phyloP scores from a whole-genome alignment of 192 early-diverging fungal species.

The Podila epigama region DNA sequence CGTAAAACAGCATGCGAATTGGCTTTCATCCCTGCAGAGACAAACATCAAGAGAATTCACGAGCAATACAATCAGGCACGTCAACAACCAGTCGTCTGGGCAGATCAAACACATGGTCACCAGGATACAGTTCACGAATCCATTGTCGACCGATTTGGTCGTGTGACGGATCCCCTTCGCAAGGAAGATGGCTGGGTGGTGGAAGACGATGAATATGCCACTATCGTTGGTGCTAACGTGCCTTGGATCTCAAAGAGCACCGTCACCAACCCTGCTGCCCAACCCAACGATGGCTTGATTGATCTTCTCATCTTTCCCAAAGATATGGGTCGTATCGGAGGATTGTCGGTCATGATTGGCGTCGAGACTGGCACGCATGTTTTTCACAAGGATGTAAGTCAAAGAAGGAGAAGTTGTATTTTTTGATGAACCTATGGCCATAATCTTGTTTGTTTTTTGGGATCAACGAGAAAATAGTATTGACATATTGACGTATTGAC shows the following conservation, averaged over 20 bases:
- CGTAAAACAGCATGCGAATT: slow-evolving; percentile 50
- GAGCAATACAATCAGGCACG: slow-evolving; percentile 33
- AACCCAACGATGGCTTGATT: slow-evolving; percentile 60
- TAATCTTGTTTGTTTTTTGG: too few species aligned
- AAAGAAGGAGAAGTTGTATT: too few species aligned
- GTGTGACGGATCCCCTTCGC: slow-evolving; percentile 22
- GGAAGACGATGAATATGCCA: slow-evolving; percentile 50
- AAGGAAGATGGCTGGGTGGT: slow-evolving; percentile 54
- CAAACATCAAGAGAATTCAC: slow-evolving; percentile 48
- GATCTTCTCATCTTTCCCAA: slow-evolving; percentile 55
- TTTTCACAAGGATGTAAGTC: slow-evolving; percentile 52
- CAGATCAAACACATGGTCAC: slow-evolving; percentile 33
- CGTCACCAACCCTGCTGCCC: slow-evolving; percentile 55
- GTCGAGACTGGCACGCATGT: slow-evolving; percentile 59
- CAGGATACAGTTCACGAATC: slow-evolving; percentile 12
- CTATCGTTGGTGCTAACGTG: slow-evolving; percentile 56
- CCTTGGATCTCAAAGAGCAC: slow-evolving; percentile 57
- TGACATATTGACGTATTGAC: not conserved
- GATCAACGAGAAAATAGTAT: too few species aligned
- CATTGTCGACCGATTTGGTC: slow-evolving; percentile 42
- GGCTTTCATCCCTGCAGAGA: slow-evolving; percentile 54
- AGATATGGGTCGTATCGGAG: slow-evolving; percentile 27
- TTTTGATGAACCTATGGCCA: too few species aligned
- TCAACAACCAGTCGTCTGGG: slow-evolving; percentile 23
- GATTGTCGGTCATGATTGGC: slow-evolving; percentile 47